Conservation (phyloP, 495 filamentous ascomycete genomes). For the Penicillium angulare region DNA sequence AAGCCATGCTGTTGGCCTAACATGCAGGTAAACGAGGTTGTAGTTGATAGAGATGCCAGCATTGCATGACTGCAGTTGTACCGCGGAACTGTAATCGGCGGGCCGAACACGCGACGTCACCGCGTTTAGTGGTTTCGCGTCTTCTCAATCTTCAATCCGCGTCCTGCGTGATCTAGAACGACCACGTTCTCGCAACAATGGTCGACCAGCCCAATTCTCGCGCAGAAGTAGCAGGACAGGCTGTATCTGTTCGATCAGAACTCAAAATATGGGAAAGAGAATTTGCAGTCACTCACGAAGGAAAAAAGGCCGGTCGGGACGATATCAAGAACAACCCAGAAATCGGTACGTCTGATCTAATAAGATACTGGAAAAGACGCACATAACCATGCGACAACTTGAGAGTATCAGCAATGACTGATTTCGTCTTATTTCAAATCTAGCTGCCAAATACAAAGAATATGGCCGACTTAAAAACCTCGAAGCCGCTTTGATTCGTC, state of each 20-base stretch:
- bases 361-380: too few relatives aligned
- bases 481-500: conserved; percentile 29
- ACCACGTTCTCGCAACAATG: conserved; percentile 29
- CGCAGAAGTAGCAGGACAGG: conserved; percentile 26
- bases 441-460: conserved; percentile 87
- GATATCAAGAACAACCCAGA: conserved; percentile 83
- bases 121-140: conserved; percentile 22
- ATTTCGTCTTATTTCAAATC: not conserved
- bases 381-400: not conserved
- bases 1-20: too few relatives aligned
- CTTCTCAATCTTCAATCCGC: conserved; percentile 1
- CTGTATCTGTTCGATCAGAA: conserved; percentile 59
- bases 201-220: conserved; percentile 19
- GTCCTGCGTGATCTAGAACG: not conserved
- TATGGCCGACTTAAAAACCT: conserved; percentile 73
- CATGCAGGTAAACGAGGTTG: not conserved
- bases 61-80: not conserved
- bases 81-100: not conserved
- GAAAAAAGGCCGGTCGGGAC: conserved; percentile 73
- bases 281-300: conserved; percentile 67
- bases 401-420: not conserved
- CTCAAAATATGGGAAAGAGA: conserved; percentile 84
- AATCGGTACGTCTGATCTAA: conserved; percentile 61
- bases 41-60: not conserved
- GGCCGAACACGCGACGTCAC: conserved; percentile 19